Base-by-base conservation (phyloP, 2,329 filamentous ascomycete genomes). In the Mollisia scopiformis region DNA sequence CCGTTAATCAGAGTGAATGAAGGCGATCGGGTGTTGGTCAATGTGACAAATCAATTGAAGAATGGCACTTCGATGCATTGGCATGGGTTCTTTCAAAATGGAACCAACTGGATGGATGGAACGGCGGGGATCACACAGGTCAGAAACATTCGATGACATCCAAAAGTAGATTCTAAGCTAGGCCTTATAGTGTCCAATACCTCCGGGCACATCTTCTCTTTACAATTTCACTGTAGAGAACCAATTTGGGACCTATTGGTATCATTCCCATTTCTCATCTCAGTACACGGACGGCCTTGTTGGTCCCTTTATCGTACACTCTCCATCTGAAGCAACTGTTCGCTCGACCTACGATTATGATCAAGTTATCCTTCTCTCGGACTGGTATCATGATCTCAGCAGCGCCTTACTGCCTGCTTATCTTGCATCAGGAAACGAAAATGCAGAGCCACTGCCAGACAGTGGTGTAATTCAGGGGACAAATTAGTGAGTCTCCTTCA, bases 251-350 rank as follows among this genome's bases (percentile, higher is more conserved):
- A 80, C 81, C 6, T 84, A 81, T 68, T 84, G 81, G 81, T 84
- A 88, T 66, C 87, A 90, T 73, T 88, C 84, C 1, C 87, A 90
- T 71, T 78, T 82, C 58, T 80, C 82, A 75, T 85, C 82, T 1
- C 86, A 89, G 68, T 90, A 89, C 66, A 85, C 87, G 0, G 87
- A 90, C 70, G 87, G 87, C 16, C 77, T 89, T 46, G 83, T 87
- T 13, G 86, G 84, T 0, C 77, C 84, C 0, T 69, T 89, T 37
- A 83, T 89, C 56, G 78, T 89, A 14, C 80, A 86, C 53, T 85
- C 88, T 62, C 80, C 79, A 0, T 14, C 79, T 84, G 70, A 62
- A 51, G 52, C 56, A 6, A 28, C 55, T 16, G 39, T 58, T 11
- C 59, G 41, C 25, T 71, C 79, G 0, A 77, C 83, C 28, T 87